phyloP scores from a whole-genome alignment of 176 grass and related monocot species.

The Eragrostis curvula region DNA sequence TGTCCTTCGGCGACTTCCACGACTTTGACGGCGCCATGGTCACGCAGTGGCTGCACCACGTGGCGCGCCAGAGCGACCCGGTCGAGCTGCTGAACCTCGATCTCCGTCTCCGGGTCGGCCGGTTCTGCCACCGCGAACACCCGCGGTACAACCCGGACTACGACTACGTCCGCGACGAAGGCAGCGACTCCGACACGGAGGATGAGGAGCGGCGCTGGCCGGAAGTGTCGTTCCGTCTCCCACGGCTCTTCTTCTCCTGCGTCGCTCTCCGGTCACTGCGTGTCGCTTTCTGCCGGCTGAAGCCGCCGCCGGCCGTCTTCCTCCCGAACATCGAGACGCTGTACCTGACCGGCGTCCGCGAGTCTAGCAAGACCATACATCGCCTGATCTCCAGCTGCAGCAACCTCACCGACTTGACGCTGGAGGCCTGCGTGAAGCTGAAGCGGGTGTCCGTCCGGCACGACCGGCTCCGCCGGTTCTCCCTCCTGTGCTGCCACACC shows the following conservation, averaged over 20 bases:
- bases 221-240: too few relatives aligned
- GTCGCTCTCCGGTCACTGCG: neutral
- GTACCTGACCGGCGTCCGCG: neutral
- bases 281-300: neutral
- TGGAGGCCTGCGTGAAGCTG: neutral
- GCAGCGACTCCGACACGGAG: neutral
- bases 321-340: neutral
- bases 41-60: neutral
- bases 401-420: neutral
- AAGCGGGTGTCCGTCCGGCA: neutral
- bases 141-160: neutral
- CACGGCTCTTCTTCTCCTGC: too few relatives aligned
- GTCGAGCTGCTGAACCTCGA: neutral
- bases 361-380: neutral
- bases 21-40: neutral
- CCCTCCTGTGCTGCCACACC: conserved; percentile 1
- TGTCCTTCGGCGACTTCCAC: neutral
- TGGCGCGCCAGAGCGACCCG: neutral
- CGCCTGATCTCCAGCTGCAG: conserved; percentile 10
- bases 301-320: neutral
- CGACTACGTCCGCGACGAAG: neutral
- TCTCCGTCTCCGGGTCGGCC: neutral
- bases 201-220: too few relatives aligned
- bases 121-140: too few relatives aligned
- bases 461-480: conserved; percentile 9